Evolutionary conservation across 2,329 filamentous ascomycete species (phyloP), one percentile per base, ranked within the genome.

Genomic region (Claviceps arundinis): DNA sequence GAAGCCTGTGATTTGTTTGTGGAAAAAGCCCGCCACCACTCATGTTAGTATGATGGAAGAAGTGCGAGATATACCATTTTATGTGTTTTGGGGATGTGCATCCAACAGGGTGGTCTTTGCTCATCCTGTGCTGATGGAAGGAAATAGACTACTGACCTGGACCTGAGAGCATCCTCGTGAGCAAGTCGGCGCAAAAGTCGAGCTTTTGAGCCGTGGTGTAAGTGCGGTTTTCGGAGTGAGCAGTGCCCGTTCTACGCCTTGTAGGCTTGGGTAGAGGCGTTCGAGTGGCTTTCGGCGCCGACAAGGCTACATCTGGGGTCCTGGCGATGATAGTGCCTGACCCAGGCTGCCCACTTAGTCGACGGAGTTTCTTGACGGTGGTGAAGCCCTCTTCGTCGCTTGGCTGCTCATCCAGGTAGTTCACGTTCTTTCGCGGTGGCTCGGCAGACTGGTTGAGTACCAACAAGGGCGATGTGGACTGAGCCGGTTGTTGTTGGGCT

Each of bases 131-230:
- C 8, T 43, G 17, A 26, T 17, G 9, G 5, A 5, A 9, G 37
- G 11, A 14, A 24, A 45, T 34, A 2, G 26, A 30, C 26, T 19
- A 54, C 64, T 57, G 68, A 79, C 77, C 77, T 54, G 80, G 80
- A 0, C 79, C 80, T 1, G 76, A 79, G 0, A 82, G 67, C 80
- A 84, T 84, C 34, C 79, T 71, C 1, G 69, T 70, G 47, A 83
- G 61, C 1, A 83, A 67, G 55, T 82, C 77, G 2, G 73, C 66
- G 57, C 80, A 83, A 59, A 80, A 83, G 9, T 72, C 71, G 17
- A 83, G 63, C 60, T 81, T 81, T 57, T 69, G 67, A 4, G 62
- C 54, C 7, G 66, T 67, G 9, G 66, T 65, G 34, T 69, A 69
- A 1, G 61, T 57, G 17, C 63, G 60, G 17, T 59, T 57, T 14